These are phyloP conservation scores for Colletotrichum orbiculare DNA, from an alignment of 2,329 filamentous ascomycete species.

Conservation along the genomic window DNA sequence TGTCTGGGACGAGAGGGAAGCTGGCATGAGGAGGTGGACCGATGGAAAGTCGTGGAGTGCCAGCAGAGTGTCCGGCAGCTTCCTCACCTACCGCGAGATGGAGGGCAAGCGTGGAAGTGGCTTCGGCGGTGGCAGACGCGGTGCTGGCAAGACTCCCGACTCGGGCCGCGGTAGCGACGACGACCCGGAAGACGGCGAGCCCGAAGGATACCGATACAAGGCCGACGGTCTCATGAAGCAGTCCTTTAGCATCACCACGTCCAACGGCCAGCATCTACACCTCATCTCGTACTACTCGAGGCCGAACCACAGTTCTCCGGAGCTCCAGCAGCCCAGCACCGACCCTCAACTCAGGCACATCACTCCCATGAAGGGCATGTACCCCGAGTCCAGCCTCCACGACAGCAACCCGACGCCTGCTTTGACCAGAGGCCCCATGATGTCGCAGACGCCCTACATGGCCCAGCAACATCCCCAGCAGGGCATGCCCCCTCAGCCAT, in stretches of 20 bases:
- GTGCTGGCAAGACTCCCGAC: conserved; percentile 82
- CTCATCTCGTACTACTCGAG: conserved; percentile 97
- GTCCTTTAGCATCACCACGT: conserved; percentile 98
- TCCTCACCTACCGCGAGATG: conserved; percentile 98
- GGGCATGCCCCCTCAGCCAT: conserved; percentile 50
- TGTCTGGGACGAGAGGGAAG: conserved; percentile 99
- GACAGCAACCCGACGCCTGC: conserved; percentile 84
- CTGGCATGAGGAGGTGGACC: conserved; percentile 98
- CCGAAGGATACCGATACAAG: conserved; percentile 94
- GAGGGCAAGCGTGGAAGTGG: conserved; percentile 93
- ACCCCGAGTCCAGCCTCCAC: conserved; percentile 93
- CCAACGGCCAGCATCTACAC: conserved; percentile 88
- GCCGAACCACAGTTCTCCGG: conserved; percentile 76
- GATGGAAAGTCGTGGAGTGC: conserved; percentile 99
- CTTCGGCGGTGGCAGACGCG: conserved; percentile 69
- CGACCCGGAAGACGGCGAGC: conserved; percentile 84
- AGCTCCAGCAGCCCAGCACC: conserved; percentile 82
- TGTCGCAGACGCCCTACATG: conserved; percentile 52
- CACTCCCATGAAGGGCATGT: conserved; percentile 91
- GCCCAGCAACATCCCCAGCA: conserved; percentile 46
- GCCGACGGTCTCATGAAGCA: conserved; percentile 99
- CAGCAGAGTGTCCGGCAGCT: conserved; percentile 95
- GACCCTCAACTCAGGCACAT: conserved; percentile 86
- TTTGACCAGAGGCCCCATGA: conserved; percentile 80
- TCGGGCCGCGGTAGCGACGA: conserved; percentile 85